These are phyloP conservation scores for Wallacemonas collosoma DNA, from an alignment of 208 protist genomes.

Conservation along the genomic window DNA sequence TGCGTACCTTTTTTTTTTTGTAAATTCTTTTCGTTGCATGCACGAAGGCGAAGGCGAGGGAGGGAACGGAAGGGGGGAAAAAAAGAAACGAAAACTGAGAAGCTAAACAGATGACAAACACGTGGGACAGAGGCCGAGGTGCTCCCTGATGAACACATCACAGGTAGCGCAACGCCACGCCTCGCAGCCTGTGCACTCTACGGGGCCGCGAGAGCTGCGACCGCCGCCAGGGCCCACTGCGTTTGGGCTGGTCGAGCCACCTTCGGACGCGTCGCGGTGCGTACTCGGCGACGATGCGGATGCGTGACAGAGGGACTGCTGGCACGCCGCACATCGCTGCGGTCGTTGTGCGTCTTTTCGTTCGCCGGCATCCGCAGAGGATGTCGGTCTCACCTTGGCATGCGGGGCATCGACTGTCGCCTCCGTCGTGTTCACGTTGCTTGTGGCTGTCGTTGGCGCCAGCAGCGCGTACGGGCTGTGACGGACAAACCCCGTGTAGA, in stretches of 20 bases:
- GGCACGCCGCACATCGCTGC: background rate
- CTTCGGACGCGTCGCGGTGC: no score
- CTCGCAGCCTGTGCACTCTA: slow-evolving; percentile 50
- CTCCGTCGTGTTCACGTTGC: background rate
- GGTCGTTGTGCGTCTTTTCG: no score
- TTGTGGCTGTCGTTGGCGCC: slow-evolving; percentile 21
- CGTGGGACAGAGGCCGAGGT: slow-evolving; percentile 64
- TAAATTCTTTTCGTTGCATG: no score
- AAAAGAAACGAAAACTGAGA: slow-evolving; percentile 7
- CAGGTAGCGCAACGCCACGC: slow-evolving; percentile 58
- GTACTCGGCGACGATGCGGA: no score
- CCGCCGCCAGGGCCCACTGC: background rate
- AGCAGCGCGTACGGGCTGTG: slow-evolving; percentile 59
- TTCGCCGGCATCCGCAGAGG: no score
- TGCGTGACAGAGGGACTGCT: background rate
- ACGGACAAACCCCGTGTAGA: slow-evolving; percentile 65
- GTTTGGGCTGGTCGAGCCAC: no score
- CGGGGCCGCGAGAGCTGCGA: background rate
- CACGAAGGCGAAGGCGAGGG: no score
- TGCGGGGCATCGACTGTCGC: background rate
- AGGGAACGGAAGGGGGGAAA: background rate
- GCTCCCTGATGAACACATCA: slow-evolving; percentile 48
- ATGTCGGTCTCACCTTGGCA: no score
- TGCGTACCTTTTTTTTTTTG: no score
- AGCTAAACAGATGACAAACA: slow-evolving; percentile 34